These are phyloP conservation scores for Xenoacremonium recifei DNA, from an alignment of 2,329 filamentous ascomycete genomes.

Conservation along the genomic window DNA sequence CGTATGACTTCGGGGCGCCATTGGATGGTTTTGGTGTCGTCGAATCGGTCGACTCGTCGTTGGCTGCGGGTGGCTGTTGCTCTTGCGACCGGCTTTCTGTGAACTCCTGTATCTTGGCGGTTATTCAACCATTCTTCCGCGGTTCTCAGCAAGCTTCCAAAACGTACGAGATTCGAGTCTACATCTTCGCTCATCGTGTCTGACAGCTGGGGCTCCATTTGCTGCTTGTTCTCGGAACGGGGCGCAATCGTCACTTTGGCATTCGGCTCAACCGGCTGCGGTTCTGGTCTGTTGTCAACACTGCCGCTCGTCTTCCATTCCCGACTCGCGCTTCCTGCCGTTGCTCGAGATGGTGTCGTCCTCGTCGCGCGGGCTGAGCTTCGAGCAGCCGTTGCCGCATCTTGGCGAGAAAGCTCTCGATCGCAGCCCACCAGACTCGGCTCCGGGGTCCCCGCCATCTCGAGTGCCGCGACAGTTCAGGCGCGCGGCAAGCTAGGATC, in stretches of 20 bases:
- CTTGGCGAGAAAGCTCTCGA: slow-evolving; percentile 5
- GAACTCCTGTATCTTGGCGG: too few species aligned
- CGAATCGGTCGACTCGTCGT: slow-evolving; percentile 17
- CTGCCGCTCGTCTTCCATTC: background rate
- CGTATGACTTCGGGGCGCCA: slow-evolving; percentile 10
- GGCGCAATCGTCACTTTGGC: slow-evolving; percentile 22
- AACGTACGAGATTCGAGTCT: background rate
- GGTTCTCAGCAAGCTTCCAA: background rate
- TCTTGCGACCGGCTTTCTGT: too few species aligned
- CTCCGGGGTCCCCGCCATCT: background rate
- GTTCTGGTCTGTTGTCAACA: slow-evolving; percentile 13
- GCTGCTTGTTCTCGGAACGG: slow-evolving; percentile 15
- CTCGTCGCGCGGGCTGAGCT: background rate
- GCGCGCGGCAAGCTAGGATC: too few species aligned
- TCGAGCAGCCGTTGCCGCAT: slow-evolving; percentile 3
- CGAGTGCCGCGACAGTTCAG: too few species aligned
- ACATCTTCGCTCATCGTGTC: background rate
- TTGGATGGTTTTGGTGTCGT: slow-evolving; percentile 12
- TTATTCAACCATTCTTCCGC: too few species aligned
- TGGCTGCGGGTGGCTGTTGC: slow-evolving; percentile 13
- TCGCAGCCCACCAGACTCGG: background rate
- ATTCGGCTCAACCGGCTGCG: slow-evolving; percentile 8
- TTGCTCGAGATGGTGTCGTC: background rate
- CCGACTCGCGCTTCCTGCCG: background rate
- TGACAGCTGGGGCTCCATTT: slow-evolving; percentile 3